Conservation (phyloP, 139 green algal genomes). For the Nannochloris sp. region DNA sequence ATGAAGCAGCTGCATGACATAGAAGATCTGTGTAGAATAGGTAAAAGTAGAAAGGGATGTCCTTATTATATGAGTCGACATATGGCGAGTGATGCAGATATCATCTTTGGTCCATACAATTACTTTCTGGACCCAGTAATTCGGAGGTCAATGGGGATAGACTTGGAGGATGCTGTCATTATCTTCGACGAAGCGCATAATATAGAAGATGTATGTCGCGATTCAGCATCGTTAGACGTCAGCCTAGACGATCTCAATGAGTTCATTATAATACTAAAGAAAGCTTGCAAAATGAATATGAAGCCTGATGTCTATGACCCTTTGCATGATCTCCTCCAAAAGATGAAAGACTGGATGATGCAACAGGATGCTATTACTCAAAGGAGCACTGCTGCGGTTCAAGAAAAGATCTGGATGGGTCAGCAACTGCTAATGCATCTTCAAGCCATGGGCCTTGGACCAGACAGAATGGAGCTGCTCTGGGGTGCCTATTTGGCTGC, state of each 20-base stretch:
- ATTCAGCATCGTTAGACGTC: slow-evolving; percentile 40
- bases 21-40: slow-evolving; percentile 71
- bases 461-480: slow-evolving; percentile 24
- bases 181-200: slow-evolving; percentile 98
- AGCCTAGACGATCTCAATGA: slow-evolving; percentile 44
- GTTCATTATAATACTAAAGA: slow-evolving; percentile 14
- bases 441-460: slow-evolving; percentile 14
- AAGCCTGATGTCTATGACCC: slow-evolving; percentile 39
- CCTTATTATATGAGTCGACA: slow-evolving; percentile 78
- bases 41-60: slow-evolving; percentile 50
- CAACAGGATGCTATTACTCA: slow-evolving; percentile 7
- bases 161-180: slow-evolving; percentile 58
- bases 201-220: slow-evolving; percentile 78
- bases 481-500: slow-evolving; percentile 34
- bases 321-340: slow-evolving; percentile 21
- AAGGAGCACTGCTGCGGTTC: not conserved
- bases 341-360: not conserved
- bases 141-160: slow-evolving; percentile 57
- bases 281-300: slow-evolving; percentile 22
- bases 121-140: slow-evolving; percentile 74
- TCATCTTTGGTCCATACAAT: slow-evolving; percentile 92
- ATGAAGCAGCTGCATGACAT: slow-evolving; percentile 72
- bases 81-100: slow-evolving; percentile 61
- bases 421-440: slow-evolving; percentile 34
- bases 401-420: slow-evolving; percentile 7